Percentiles rank a stretch among this genome's conserved stretches.
Evolutionary conservation across 2,329 filamentous ascomycete genomes (phyloP).

Genomic region (Claviceps africana): DNA sequence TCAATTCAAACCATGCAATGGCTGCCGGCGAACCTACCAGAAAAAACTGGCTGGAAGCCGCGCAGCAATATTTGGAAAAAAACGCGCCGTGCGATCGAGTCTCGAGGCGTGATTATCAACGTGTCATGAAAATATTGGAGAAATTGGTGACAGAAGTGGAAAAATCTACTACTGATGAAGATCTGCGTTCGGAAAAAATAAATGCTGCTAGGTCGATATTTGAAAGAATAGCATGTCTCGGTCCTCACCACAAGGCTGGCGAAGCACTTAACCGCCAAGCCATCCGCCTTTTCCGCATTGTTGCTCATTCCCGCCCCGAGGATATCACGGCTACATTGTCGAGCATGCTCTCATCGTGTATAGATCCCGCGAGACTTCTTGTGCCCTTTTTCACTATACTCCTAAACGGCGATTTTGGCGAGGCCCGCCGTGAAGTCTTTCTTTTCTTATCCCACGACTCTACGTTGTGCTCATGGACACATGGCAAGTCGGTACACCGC

Average conservation of each 20-base stretch:
- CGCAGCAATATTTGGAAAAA: conserved; percentile 3
- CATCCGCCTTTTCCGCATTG: conserved; percentile 13
- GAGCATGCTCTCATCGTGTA: conserved; percentile 10
- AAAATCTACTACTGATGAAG: neutral
- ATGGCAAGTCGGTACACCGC: conserved; percentile 7
- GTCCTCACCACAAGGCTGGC: conserved; percentile 6
- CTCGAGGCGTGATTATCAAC: conserved; percentile 3
- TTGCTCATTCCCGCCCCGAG: conserved; percentile 8
- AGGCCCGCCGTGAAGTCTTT: conserved; percentile 6
- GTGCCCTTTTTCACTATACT: neutral
- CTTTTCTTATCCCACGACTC: conserved; percentile 6
- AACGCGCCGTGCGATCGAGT: neutral
- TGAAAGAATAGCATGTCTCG: conserved; percentile 7
- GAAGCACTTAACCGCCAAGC: conserved; percentile 8
- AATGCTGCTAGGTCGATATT: conserved; percentile 9
- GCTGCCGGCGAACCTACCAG: neutral
- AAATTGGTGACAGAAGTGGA: conserved; percentile 6
- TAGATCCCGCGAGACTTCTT: conserved; percentile 9
- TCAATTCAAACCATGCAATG: neutral
- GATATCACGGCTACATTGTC: conserved; percentile 11
- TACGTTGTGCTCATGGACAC: conserved; percentile 5
- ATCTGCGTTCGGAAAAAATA: conserved; percentile 1
- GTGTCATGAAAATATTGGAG: conserved; percentile 5
- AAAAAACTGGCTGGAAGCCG: too few species aligned
- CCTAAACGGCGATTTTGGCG: conserved; percentile 3